Percentiles rank a stretch among this genome's conserved stretches.
These are phyloP conservation scores for Solanum etuberosum DNA, from an alignment of 257 asterid genomes.

Conservation along the genomic window DNA sequence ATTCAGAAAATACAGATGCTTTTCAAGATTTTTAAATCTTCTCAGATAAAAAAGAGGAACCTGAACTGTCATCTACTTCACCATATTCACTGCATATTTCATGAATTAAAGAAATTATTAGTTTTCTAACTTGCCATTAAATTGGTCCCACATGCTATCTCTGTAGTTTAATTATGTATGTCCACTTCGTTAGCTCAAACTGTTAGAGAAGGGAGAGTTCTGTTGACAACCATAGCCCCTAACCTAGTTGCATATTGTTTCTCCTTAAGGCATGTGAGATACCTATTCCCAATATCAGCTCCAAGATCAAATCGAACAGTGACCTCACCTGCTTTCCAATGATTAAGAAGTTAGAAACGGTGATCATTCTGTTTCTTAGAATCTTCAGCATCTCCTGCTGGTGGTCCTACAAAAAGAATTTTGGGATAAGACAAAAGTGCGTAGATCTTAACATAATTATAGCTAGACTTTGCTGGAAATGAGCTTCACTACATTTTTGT, in stretches of 20 bases:
- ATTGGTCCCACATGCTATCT: not conserved
- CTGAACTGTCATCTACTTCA: not conserved
- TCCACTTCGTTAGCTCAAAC: not conserved
- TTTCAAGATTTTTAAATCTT: not conserved
- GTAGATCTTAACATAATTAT: not conserved
- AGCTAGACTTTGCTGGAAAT: not conserved
- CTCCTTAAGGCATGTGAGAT: not conserved
- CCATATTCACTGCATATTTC: not conserved
- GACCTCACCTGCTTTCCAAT: not conserved
- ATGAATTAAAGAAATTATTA: not conserved
- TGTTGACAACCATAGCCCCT: not conserved
- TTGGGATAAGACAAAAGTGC: not conserved
- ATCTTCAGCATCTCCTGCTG: not conserved
- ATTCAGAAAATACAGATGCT: not conserved
- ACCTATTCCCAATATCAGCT: not conserved
- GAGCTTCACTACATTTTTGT: not conserved
- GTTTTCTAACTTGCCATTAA: not conserved
- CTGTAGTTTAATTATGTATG: not conserved
- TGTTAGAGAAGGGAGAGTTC: not conserved
- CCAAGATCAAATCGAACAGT: not conserved
- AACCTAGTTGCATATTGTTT: not conserved
- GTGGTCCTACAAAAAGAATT: not conserved
- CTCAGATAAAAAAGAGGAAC: not conserved
- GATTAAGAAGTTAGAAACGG: not conserved
- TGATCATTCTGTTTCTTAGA: not conserved